Evolutionary conservation across 1,139 yeast genomes (phyloP).

Genomic region (Kazachstania sp.): DNA sequence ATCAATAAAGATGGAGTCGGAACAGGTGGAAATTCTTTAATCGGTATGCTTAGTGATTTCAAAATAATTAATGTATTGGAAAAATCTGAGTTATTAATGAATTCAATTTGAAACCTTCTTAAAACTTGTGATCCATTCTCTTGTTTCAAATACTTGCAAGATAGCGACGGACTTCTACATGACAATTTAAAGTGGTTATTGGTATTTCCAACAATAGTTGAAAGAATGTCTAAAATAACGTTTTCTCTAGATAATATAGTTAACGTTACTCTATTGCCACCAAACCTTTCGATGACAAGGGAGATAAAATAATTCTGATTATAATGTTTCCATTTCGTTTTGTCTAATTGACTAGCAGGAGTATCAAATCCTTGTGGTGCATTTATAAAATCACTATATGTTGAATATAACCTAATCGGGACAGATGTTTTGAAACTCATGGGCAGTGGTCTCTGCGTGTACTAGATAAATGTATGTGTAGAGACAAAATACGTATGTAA

Average conservation of each 20-base stretch:
- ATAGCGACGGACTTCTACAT: constrained; percentile 18
- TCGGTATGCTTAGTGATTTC: constrained; percentile 9
- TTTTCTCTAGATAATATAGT: not conserved
- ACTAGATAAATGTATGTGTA: no score
- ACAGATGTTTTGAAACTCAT: not conserved
- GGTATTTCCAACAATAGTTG: constrained; percentile 2
- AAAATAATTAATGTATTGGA: constrained; percentile 8
- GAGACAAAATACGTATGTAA: no score
- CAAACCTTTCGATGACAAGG: not conserved
- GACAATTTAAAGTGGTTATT: constrained; percentile 16
- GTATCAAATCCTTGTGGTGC: constrained; percentile 21
- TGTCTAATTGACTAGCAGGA: constrained; percentile 8
- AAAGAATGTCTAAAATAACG: constrained; percentile 4
- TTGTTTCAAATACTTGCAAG: constrained; percentile 21
- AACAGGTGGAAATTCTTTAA: constrained; percentile 6
- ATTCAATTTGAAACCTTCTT: constrained; percentile 22
- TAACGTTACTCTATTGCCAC: not conserved
- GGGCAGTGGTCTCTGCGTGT: no score
- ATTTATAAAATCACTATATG: constrained; percentile 12
- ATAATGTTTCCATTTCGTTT: constrained; percentile 19
- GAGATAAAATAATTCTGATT: constrained; percentile 3
- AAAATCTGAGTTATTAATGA: constrained; percentile 14
- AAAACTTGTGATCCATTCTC: constrained; percentile 6
- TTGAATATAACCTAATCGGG: constrained; percentile 11
- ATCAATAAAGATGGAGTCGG: no score